A percentile compares a stretch with the other conserved stretches of the same genome.
These are phyloP conservation scores for Hericium erinaceus DNA, from an alignment of 768 basidiomycete genomes.

Conservation along the genomic window DNA sequence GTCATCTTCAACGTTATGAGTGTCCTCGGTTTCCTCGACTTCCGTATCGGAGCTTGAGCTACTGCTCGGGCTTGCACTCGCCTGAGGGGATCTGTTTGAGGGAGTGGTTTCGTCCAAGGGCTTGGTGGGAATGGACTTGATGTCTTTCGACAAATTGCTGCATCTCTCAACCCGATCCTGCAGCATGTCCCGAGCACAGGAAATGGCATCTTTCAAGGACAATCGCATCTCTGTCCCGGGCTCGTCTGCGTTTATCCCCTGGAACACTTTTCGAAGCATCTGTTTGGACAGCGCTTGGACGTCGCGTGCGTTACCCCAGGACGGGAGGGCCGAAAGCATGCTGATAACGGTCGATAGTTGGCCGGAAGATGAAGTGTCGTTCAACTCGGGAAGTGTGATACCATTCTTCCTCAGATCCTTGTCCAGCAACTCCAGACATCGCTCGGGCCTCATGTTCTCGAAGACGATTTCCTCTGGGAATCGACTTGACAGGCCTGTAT, in stretches of 20 bases:
- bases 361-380: conserved; percentile 20
- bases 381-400: conserved; percentile 29
- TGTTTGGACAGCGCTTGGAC: conserved; percentile 43
- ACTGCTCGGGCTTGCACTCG: too few relatives aligned
- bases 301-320: conserved; percentile 68
- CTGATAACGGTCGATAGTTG: conserved; percentile 32
- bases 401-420: conserved; percentile 37
- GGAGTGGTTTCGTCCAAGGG: too few relatives aligned
- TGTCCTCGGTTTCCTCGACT: too few relatives aligned
- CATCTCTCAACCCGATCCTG: background rate
- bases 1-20: too few relatives aligned
- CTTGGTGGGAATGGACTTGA: too few relatives aligned
- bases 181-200: background rate
- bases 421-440: conserved; percentile 41
- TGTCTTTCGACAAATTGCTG: background rate
- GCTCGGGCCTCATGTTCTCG: conserved; percentile 36
- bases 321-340: conserved; percentile 34
- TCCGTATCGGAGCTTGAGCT: too few relatives aligned
- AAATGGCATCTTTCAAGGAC: background rate
- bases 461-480: conserved; percentile 56
- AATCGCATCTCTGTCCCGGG: conserved; percentile 8
- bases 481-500: conserved; percentile 57
- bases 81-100: too few relatives aligned
- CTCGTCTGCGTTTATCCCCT: conserved; percentile 9
- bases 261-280: conserved; percentile 34